These are phyloP conservation scores for Penicillium sp. DNA, from an alignment of 2,329 filamentous ascomycete species.

Conservation along the genomic window DNA sequence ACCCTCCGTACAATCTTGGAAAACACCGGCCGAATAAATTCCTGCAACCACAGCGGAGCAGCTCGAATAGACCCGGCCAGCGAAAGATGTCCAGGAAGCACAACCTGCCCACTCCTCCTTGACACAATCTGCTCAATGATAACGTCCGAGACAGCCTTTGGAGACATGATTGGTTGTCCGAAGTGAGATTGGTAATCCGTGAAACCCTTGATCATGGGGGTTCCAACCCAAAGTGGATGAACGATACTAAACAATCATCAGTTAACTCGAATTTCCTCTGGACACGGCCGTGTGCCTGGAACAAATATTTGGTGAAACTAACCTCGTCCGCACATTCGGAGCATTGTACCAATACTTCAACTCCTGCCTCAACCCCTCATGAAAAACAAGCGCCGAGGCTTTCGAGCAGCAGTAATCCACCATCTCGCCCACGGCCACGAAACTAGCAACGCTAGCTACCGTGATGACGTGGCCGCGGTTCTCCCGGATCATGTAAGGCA, in stretches of 20 bases:
- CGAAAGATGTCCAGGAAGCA: constrained; percentile 36
- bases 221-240: constrained; percentile 31
- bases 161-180: constrained; percentile 20
- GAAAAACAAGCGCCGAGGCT: constrained; percentile 49
- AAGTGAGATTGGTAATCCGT: constrained; percentile 11
- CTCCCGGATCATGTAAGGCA: constrained; percentile 48
- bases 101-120: constrained; percentile 45
- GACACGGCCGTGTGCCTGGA: too few relatives aligned
- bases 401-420: constrained; percentile 53
- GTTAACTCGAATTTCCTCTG: neutral
- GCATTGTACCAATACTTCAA: constrained; percentile 30
- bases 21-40: neutral
- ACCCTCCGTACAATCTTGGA: neutral
- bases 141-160: constrained; percentile 40
- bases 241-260: constrained; percentile 12
- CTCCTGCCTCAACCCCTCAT: constrained; percentile 45
- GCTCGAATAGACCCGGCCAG: neutral
- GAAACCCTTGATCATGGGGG: constrained; percentile 41
- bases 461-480: constrained; percentile 57
- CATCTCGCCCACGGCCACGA: constrained; percentile 45
- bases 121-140: constrained; percentile 49
- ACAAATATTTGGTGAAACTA: neutral
- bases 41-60: neutral
- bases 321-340: constrained; percentile 30
- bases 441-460: constrained; percentile 53